phyloP scores from a whole-genome alignment of 2,329 filamentous ascomycete species.

The Fusarium begoniae region DNA sequence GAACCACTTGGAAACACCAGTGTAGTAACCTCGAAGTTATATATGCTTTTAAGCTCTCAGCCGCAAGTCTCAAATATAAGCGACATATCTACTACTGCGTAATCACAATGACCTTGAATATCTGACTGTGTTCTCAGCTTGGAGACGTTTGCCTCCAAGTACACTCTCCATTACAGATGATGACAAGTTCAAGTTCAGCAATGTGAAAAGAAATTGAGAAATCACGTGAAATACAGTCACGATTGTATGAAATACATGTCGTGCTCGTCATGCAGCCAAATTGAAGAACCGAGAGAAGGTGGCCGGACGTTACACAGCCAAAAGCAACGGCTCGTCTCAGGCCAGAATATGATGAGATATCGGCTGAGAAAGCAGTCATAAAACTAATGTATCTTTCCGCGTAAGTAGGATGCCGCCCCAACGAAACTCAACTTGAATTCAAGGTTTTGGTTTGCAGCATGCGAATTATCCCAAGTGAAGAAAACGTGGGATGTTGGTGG shows the following conservation, averaged over 20 bases:
- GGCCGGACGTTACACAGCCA: not conserved
- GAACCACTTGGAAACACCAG: not conserved
- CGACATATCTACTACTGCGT: not conserved
- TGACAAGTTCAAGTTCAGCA: not conserved
- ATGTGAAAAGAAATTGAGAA: not conserved
- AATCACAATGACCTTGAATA: accelerated
- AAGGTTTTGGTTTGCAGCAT: not conserved
- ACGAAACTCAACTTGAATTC: not conserved
- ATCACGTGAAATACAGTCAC: not conserved
- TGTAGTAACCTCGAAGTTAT: not conserved
- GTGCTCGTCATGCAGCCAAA: too few species aligned
- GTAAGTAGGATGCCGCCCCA: not conserved
- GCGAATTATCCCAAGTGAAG: not conserved
- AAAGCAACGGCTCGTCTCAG: not conserved
- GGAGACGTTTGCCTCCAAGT: too few species aligned
- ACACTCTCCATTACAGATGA: not conserved
- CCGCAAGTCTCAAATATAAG: not conserved
- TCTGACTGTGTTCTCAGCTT: accelerated
- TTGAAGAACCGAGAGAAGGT: not conserved
- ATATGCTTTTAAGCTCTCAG: not conserved
- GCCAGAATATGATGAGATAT: not conserved
- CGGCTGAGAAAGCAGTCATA: too few species aligned
- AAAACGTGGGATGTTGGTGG: not conserved
- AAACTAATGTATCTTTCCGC: not conserved
- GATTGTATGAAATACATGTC: not conserved